These are phyloP conservation scores for Scolecobasidium constrictum DNA, from an alignment of 2,329 filamentous ascomycete genomes.

Conservation along the genomic window DNA sequence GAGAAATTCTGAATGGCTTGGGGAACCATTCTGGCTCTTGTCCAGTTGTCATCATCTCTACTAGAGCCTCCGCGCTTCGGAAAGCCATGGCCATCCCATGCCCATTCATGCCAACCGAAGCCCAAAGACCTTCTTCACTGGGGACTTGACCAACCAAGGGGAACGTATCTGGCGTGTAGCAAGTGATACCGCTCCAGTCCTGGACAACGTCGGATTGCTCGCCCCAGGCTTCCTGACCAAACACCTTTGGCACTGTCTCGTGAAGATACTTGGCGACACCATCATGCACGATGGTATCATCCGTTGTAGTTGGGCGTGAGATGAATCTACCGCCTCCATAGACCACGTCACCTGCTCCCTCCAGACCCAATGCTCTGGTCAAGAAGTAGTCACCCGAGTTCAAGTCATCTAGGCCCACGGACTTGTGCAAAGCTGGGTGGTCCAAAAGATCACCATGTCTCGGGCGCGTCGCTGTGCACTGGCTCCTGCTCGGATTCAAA, in stretches of 20 bases:
- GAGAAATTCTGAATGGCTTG: neutral
- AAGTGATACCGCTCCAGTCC: slow-evolving; percentile 73
- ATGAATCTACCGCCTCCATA: slow-evolving; percentile 59
- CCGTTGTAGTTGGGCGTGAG: slow-evolving; percentile 24
- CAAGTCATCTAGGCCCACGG: slow-evolving; percentile 16
- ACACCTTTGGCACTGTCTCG: slow-evolving; percentile 25
- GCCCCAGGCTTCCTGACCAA: slow-evolving; percentile 24
- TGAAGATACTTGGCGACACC: slow-evolving; percentile 47
- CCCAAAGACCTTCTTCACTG: slow-evolving; percentile 45
- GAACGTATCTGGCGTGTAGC: slow-evolving; percentile 54
- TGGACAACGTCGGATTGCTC: slow-evolving; percentile 30
- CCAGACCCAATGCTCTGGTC: slow-evolving; percentile 17
- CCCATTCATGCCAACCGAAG: slow-evolving; percentile 54
- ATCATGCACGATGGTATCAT: slow-evolving; percentile 48
- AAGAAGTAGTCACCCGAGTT: slow-evolving; percentile 29
- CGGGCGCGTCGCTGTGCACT: slow-evolving; percentile 56
- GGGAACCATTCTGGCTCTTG: slow-evolving; percentile 3
- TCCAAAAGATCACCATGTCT: slow-evolving; percentile 35
- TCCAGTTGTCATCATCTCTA: slow-evolving; percentile 40
- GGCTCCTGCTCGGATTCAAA: slow-evolving; percentile 66
- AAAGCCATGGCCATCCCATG: slow-evolving; percentile 73
- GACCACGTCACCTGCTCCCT: slow-evolving; percentile 46
- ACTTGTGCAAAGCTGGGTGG: slow-evolving; percentile 53
- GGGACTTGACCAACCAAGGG: slow-evolving; percentile 66
- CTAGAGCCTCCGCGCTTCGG: slow-evolving; percentile 52